These are phyloP conservation scores for Aspergillus kassunensis DNA, from an alignment of 495 filamentous ascomycete genomes.

Conservation along the genomic window DNA sequence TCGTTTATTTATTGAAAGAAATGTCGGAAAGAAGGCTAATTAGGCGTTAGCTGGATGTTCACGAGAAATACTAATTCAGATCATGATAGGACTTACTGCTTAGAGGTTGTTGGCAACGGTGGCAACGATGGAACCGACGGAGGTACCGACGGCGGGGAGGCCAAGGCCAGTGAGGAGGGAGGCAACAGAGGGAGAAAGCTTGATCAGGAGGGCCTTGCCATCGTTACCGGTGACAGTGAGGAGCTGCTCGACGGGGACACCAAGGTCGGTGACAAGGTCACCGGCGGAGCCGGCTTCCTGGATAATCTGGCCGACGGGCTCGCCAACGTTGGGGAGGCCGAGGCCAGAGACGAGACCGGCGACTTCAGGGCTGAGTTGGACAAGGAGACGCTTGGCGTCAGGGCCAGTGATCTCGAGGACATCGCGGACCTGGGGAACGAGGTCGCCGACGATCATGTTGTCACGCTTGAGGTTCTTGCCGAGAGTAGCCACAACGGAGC, in stretches of 20 bases:
- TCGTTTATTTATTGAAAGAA: background rate
- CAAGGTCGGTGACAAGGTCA: slow-evolving; percentile 36
- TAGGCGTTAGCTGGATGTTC: no score
- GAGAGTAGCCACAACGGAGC: slow-evolving; percentile 34
- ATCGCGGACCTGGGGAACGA: slow-evolving; percentile 4
- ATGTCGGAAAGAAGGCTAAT: background rate
- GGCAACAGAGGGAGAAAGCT: slow-evolving; percentile 33
- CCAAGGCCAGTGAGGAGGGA: slow-evolving; percentile 34
- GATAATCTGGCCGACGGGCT: slow-evolving; percentile 28
- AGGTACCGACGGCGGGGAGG: slow-evolving; percentile 28
- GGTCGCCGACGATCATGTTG: slow-evolving; percentile 1
- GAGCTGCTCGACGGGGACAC: slow-evolving; percentile 27
- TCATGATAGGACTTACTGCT: background rate
- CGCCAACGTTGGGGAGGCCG: slow-evolving; percentile 28
- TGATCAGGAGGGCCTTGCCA: slow-evolving; percentile 31
- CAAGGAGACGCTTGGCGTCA: slow-evolving; percentile 30
- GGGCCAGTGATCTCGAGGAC: slow-evolving; percentile 31
- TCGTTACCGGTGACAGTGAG: slow-evolving; percentile 33
- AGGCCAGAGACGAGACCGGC: slow-evolving; percentile 31
- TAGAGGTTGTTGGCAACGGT: slow-evolving; percentile 10
- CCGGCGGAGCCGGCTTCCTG: slow-evolving; percentile 28
- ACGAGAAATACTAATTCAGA: no score
- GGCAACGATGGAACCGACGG: slow-evolving; percentile 29
- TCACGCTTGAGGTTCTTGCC: slow-evolving; percentile 28
- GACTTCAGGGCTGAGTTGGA: slow-evolving; percentile 34